These are phyloP conservation scores for Asterophora lycoperdoides DNA, from an alignment of 768 basidiomycete genomes.

Conservation along the genomic window DNA sequence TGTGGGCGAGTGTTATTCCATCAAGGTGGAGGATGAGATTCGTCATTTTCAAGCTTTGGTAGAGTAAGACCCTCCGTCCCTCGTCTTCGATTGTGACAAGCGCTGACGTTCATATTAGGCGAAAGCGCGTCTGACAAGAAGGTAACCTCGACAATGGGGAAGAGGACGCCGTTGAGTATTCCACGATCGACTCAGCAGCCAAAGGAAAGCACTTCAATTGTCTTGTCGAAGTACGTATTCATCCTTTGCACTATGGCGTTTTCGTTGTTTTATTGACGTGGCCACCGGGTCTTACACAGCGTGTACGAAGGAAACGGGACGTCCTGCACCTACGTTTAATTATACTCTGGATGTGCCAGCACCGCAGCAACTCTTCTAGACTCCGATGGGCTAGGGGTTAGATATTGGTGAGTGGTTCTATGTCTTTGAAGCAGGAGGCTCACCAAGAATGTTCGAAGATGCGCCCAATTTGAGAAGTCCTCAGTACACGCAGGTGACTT, in stretches of 20 bases:
- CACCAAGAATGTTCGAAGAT: too few species aligned
- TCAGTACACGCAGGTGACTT: too few species aligned
- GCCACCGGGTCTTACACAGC: slow-evolving; percentile 44
- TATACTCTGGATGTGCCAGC: too few species aligned
- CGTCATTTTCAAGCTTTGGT: slow-evolving; percentile 45
- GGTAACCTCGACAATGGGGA: slow-evolving; percentile 18
- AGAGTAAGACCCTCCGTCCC: slow-evolving; percentile 32
- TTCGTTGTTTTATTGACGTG: neutral
- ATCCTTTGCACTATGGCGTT: neutral
- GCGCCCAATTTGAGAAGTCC: too few species aligned
- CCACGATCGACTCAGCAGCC: slow-evolving; percentile 43
- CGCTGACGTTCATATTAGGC: slow-evolving; percentile 31
- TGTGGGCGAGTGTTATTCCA: slow-evolving; percentile 45
- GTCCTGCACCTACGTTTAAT: slow-evolving; percentile 51
- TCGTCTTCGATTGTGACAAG: neutral
- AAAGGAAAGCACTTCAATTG: slow-evolving; percentile 47
- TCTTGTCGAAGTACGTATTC: slow-evolving; percentile 48
- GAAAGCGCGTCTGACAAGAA: slow-evolving; percentile 44
- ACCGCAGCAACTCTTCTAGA: too few species aligned
- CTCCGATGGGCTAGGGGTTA: too few species aligned
- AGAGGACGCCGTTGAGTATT: slow-evolving; percentile 35
- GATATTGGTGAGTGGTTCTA: too few species aligned
- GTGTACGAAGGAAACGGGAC: slow-evolving; percentile 27
- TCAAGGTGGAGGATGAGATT: slow-evolving; percentile 34
- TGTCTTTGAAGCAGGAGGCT: too few species aligned